Evolutionary conservation across 139 green algal genomes (phyloP), one percentile per base, ranked within the genome.

Genomic region (Tetraselmis chui): DNA sequence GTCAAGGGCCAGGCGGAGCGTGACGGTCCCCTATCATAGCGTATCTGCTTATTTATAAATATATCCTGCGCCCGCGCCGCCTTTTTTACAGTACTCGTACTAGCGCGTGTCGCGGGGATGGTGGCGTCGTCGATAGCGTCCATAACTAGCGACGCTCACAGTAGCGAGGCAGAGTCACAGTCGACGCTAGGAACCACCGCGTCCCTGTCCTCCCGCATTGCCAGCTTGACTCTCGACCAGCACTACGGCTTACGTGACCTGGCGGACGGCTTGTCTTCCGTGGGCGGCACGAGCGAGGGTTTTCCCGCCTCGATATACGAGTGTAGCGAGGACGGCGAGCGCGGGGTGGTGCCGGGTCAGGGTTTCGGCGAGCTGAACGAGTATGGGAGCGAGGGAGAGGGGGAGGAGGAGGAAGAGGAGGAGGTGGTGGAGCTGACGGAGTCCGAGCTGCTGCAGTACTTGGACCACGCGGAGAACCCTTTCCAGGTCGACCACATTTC

Each of bases 401-500:
- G 89, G 59, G 58, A 81, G 31, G 67, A 85, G 11, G 79, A 82
- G 59, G 30, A 45, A 11, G 79, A 27, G 1, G 59, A 59, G 28
- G 29, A 30, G 28, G 80, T 67, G 2, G 31, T 77, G 2, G 83
- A 87, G 79, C 1, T 88, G 1, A 80, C 83, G 1, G 83, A 87
- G 32, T 79, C 77, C 1, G 45, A 89, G 1, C 28, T 89, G 26
- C 30, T 88, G 77, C 80, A 83, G 58, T 28, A 83, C 25, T 76
- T 90, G 77, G 85, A 88, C 79, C 31, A 75, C 0, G 81, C 84
- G 26, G 86, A 92, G 27, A 84, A 86, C 0, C 77, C 89, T 26
- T 81, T 90, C 31, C 84, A 91, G 79, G 86, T 87, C n/a, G n/a
- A n/a, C n/a, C n/a, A n/a, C n/a, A n/a, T n/a, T n/a, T n/a, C n/a